A percentile compares a stretch with the other conserved stretches of the same genome.
Conservation (phyloP, 129 eudicot genomes). For the sunflower (Helianthus annuus) region DNA sequence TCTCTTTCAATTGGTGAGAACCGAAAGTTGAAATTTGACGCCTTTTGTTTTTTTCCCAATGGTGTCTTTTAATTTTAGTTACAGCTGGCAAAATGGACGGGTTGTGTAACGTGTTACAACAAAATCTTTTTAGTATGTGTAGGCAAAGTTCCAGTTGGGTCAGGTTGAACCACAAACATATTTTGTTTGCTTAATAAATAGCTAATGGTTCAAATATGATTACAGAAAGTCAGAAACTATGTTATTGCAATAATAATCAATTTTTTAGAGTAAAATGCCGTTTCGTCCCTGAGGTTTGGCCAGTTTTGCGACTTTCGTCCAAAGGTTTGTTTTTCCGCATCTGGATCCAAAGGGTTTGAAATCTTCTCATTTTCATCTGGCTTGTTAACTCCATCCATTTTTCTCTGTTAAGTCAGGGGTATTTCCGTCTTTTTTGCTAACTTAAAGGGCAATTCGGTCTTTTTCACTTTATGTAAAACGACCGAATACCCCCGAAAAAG, state of each 20-base stretch:
- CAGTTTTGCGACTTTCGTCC: too few relatives aligned
- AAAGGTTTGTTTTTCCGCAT: too few relatives aligned
- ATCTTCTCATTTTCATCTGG: too few relatives aligned
- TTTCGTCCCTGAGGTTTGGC: too few relatives aligned
- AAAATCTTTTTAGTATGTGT: background rate
- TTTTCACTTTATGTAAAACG: too few relatives aligned
- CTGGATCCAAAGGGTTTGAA: too few relatives aligned
- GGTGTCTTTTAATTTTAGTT: background rate
- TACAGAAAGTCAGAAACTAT: background rate
- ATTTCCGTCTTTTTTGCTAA: too few relatives aligned
- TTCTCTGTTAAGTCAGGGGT: too few relatives aligned
- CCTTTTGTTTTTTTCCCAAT: background rate
- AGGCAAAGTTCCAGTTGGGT: background rate
- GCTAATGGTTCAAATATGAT: constrained; percentile 6
- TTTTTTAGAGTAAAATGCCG: background rate
- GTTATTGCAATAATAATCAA: background rate
- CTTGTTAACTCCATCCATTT: too few relatives aligned
- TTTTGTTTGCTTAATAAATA: background rate
- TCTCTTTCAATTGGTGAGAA: constrained; percentile 85
- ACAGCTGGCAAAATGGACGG: background rate
- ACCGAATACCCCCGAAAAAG: too few relatives aligned
- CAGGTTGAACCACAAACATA: background rate
- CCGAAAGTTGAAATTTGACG: constrained; percentile 3
- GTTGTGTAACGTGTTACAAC: background rate
- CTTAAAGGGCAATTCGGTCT: too few relatives aligned